phyloP scores from a whole-genome alignment of 2,329 filamentous ascomycete species.

The Geosmithia flava region DNA sequence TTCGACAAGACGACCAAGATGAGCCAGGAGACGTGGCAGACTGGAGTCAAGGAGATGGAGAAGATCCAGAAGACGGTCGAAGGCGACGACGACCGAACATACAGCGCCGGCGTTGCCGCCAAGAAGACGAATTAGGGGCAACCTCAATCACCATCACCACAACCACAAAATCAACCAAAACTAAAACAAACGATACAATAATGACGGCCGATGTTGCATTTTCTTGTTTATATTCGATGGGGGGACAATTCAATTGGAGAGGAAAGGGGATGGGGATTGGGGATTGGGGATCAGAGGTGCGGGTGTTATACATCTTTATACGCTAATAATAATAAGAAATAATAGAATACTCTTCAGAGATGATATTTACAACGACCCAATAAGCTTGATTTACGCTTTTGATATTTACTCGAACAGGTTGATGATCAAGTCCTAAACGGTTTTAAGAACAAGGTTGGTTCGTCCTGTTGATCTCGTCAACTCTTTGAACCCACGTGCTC shows the following conservation, averaged over 20 bases:
- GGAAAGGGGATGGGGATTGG: not conserved
- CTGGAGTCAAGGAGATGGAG: conserved; percentile 49
- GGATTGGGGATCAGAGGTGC: not conserved
- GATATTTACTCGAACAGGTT: too few relatives aligned
- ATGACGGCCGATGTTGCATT: not conserved
- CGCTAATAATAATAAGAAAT: not conserved
- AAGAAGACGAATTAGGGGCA: conserved; percentile 29
- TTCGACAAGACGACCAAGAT: conserved; percentile 62
- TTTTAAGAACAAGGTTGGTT: too few relatives aligned
- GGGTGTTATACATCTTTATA: not conserved
- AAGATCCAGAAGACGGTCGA: conserved; percentile 39
- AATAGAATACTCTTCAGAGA: not conserved
- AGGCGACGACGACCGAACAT: conserved; percentile 9
- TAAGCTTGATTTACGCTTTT: too few relatives aligned
- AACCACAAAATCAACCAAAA: too few relatives aligned
- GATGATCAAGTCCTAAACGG: too few relatives aligned
- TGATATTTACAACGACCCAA: not conserved
- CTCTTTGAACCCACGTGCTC: too few relatives aligned
- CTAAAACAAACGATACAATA: too few relatives aligned
- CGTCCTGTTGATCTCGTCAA: too few relatives aligned
- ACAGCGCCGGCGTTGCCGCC: conserved; percentile 4
- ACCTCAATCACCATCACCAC: too few relatives aligned
- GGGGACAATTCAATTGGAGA: too few relatives aligned
- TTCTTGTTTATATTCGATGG: too few relatives aligned
- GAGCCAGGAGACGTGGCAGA: conserved; percentile 52